phyloP scores from a whole-genome alignment of 1,139 yeast genomes.

The Kodamaea plutei region DNA sequence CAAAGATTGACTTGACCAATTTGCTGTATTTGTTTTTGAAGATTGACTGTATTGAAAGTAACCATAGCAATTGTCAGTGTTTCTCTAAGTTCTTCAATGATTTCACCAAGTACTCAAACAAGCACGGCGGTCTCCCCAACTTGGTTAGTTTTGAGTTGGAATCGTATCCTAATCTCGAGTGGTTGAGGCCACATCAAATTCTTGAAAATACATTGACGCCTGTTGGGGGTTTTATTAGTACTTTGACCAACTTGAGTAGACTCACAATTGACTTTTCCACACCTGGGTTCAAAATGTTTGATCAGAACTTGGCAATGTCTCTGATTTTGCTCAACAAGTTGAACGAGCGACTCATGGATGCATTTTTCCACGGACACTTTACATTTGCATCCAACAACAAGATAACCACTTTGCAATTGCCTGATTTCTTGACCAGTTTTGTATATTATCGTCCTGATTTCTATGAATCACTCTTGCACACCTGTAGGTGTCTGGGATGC shows the following conservation, averaged over 20 bases:
- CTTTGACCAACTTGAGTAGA: conserved; percentile 21
- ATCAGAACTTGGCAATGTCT: conserved; percentile 28
- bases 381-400: conserved; percentile 5
- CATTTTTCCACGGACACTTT: conserved; percentile 30
- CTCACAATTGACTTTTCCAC: conserved; percentile 35
- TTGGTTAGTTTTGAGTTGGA: conserved; percentile 29
- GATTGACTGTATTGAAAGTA: conserved; percentile 32
- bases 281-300: conserved; percentile 41
- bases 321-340: conserved; percentile 28
- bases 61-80: conserved; percentile 25
- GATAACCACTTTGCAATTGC: conserved; percentile 28
- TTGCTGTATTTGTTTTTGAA: conserved; percentile 26
- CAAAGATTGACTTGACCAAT: conserved; percentile 24
- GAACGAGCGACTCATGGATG: conserved; percentile 35
- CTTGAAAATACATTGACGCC: conserved; percentile 32
- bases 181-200: conserved; percentile 38
- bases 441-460: conserved; percentile 39
- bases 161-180: conserved; percentile 33
- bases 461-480: conserved; percentile 33
- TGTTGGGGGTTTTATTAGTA: conserved; percentile 27
- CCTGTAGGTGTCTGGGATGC: conserved; percentile 38
- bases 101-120: conserved; percentile 19
- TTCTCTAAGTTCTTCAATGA: conserved; percentile 30
- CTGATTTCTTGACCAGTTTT: conserved; percentile 38
- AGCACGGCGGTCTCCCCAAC: conserved; percentile 29